Base-by-base conservation (phyloP, 768 basidiomycete genomes). In the Pholiota conissans region DNA sequence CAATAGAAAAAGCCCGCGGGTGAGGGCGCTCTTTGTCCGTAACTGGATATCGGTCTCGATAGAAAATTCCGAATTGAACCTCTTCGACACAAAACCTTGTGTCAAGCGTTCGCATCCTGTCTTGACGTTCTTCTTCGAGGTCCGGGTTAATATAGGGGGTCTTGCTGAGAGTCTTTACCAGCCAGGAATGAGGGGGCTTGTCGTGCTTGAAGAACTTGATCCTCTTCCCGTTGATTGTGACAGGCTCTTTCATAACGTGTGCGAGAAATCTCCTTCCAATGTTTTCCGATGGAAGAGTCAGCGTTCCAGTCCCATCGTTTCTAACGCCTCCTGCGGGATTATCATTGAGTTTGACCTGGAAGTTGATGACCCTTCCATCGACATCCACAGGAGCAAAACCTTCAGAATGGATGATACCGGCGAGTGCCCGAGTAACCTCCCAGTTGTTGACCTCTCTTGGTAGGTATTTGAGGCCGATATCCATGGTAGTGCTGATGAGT, bases 351-450 rank as follows among this genome's bases (percentile, higher is more conserved):
- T 49, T 64, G 52, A 92, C 80, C 37, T 71, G 62, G 70, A 91
- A 92, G 60, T 92, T 91, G 34, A 88, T 74, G n/a, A 61, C 47
- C 30, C 71, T 64, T 14, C 70, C 57, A 58, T 68, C 68, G 20
- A 70, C 68, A 13, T 45, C 11, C 6, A 72, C 63, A 6, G 75
- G 70, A 37, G 71, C 71, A 63, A 86, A 83, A 18, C 78, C 76
- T 20, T 79, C 74, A 3, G 79, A 76, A 60, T 91, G 90, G 0
- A 93, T 70, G 32, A 86, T 74, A 5, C 61, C 53, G 1, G 83
- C 83, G 47, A 93, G 75, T 5, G 70, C 74, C 34, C 83, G 78
- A 20, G 80, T 86, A n/a, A 90, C 76, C 30, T 82, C 79, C 76
- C 80, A 88, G 42, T 78, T 64, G 55, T 77, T 80, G 2, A 77